These are phyloP conservation scores for Cercospora zeina DNA, from an alignment of 2,329 filamentous ascomycete genomes.

Conservation along the genomic window DNA sequence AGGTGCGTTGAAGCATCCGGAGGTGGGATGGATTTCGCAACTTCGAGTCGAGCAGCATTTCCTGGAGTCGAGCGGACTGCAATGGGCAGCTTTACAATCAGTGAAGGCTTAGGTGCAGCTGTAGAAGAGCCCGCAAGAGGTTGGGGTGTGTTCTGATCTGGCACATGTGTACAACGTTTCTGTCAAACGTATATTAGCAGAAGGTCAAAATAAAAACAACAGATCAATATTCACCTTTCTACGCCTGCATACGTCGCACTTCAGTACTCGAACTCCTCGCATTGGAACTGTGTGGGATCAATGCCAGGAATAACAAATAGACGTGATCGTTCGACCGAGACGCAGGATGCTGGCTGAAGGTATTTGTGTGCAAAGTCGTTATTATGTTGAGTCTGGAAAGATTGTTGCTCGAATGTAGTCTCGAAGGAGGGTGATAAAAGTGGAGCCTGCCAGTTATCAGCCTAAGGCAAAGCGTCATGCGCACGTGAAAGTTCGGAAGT, in stretches of 20 bases:
- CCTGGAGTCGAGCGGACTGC: not conserved
- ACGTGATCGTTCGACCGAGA: not conserved
- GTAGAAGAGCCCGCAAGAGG: not conserved
- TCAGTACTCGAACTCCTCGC: not conserved
- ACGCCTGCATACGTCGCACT: not conserved
- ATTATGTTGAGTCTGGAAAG: not conserved
- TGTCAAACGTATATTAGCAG: not conserved
- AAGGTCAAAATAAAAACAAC: not conserved
- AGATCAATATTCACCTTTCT: not conserved
- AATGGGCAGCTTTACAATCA: slow-evolving; percentile 3
- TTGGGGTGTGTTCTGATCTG: not conserved
- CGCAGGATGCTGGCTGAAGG: not conserved
- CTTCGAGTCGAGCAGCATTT: not conserved
- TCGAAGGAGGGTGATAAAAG: slow-evolving; percentile 1
- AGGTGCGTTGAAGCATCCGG: not conserved
- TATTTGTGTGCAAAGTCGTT: not conserved
- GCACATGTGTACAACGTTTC: slow-evolving; percentile 6
- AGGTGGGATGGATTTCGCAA: not conserved
- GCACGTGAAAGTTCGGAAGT: slow-evolving; percentile 3
- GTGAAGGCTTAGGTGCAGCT: slow-evolving; percentile 1
- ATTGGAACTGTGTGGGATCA: not conserved
- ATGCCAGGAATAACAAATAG: not conserved
- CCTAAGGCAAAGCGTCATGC: not conserved
- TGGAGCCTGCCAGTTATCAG: slow-evolving; percentile 2
- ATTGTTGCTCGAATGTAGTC: not conserved